Conservation (phyloP, 2,329 filamentous ascomycete genomes). For the Dothistroma pini region DNA sequence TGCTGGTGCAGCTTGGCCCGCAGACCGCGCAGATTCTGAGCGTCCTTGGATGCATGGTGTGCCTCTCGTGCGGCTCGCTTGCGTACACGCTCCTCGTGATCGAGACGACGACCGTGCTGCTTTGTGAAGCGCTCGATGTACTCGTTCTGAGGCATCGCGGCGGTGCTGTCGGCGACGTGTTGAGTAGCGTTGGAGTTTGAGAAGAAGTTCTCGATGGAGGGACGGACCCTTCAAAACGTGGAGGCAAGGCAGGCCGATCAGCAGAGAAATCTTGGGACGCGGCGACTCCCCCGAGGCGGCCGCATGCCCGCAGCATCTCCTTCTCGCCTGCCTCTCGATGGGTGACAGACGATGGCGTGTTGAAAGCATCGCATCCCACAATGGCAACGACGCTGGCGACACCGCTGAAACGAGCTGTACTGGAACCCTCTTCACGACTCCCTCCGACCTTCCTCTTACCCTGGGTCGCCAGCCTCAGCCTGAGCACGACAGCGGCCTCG, state of each 20-base stretch:
- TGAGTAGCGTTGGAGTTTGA: constrained; percentile 1
- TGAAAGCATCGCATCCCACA: not conserved
- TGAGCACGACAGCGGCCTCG: not conserved
- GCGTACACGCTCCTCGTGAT: constrained; percentile 83
- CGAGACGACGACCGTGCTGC: constrained; percentile 55
- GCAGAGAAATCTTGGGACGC: not conserved
- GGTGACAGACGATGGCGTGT: not conserved
- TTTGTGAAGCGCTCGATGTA: constrained; percentile 72
- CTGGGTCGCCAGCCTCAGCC: constrained; percentile 46
- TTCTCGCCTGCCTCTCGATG: not conserved
- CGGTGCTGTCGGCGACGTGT: constrained; percentile 12
- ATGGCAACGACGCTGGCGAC: constrained; percentile 41
- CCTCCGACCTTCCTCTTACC: constrained; percentile 54
- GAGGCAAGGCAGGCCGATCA: not conserved
- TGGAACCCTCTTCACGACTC: constrained; percentile 55
- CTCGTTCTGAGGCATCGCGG: constrained; percentile 72
- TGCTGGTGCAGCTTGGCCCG: constrained; percentile 90
- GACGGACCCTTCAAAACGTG: not conserved
- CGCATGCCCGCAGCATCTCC: not conserved
- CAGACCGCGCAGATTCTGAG: constrained; percentile 88
- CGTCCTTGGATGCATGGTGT: constrained; percentile 83
- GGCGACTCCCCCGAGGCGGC: not conserved
- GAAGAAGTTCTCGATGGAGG: not conserved
- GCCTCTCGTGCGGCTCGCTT: constrained; percentile 85
- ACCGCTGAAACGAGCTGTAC: constrained; percentile 59